Evolutionary conservation across 306 rosid species (phyloP).

Genomic region (barrel medic (Medicago truncatula)): DNA sequence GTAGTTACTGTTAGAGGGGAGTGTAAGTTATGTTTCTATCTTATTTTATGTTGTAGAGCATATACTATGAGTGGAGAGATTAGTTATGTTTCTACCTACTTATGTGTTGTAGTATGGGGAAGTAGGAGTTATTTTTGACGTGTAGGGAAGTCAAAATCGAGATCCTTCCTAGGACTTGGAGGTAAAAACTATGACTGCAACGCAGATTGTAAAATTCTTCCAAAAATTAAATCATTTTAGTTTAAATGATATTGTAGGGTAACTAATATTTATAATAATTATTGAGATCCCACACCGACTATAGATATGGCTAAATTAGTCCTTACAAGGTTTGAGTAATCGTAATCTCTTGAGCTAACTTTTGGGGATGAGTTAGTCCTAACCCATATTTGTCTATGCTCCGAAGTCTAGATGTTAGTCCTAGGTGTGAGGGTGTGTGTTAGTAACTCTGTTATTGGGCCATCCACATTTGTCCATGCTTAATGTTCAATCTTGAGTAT

Average conservation of each 20-base stretch:
- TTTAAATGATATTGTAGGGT: neutral
- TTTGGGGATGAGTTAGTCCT: neutral
- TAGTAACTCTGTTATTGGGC: neutral
- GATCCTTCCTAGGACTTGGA: slow-evolving; percentile 1
- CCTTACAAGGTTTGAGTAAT: neutral
- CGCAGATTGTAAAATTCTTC: neutral
- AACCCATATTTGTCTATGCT: neutral
- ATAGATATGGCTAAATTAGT: neutral
- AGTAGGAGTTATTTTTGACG: neutral
- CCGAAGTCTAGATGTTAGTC: neutral
- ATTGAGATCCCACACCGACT: neutral
- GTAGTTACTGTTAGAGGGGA: neutral
- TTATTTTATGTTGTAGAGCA: neutral
- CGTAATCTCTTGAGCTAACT: neutral
- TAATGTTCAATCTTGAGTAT: neutral
- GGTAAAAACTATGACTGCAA: neutral
- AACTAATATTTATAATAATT: neutral
- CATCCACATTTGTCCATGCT: neutral
- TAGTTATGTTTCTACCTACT: slow-evolving; percentile 11
- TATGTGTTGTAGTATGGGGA: slow-evolving; percentile 7
- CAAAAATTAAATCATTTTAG: neutral
- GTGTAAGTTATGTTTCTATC: neutral
- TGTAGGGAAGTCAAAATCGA: neutral
- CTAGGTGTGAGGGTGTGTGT: neutral
- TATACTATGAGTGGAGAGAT: neutral